These are phyloP conservation scores for Aspergillus latus DNA, from an alignment of 2,329 filamentous ascomycete species.

Conservation along the genomic window DNA sequence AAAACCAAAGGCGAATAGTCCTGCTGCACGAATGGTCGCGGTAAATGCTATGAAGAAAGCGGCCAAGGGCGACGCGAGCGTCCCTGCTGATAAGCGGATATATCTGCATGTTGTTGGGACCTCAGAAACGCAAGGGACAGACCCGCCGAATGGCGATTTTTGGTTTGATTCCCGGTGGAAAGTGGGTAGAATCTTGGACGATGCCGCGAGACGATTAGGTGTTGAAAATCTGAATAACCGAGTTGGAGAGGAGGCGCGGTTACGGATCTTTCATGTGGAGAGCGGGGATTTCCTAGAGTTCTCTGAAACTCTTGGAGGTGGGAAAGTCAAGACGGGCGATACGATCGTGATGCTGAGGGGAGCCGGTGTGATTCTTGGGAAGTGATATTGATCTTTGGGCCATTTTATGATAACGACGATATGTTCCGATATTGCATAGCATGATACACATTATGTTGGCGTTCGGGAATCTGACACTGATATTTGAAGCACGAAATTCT, in stretches of 20 bases:
- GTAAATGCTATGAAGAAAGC: conserved; percentile 78
- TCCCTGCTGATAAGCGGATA: conserved; percentile 78
- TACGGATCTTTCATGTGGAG: conserved; percentile 92
- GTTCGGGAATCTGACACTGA: not conserved
- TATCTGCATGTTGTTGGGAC: conserved; percentile 91
- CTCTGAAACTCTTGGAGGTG: conserved; percentile 75
- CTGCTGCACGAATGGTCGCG: conserved; percentile 65
- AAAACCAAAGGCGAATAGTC: conserved; percentile 47
- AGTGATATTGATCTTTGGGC: conserved; percentile 46
- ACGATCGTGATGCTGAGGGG: conserved; percentile 86
- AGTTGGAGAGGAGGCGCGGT: conserved; percentile 61
- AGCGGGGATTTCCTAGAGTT: conserved; percentile 84
- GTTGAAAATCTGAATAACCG: conserved; percentile 50
- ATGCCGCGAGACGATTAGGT: conserved; percentile 43
- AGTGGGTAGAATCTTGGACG: conserved; percentile 65
- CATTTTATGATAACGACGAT: not conserved
- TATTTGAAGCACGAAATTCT: too few relatives aligned
- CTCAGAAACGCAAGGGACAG: conserved; percentile 79
- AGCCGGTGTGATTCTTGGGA: conserved; percentile 71
- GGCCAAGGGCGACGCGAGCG: conserved; percentile 84
- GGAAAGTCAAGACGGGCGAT: conserved; percentile 71
- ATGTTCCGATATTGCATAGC: conserved; percentile 3
- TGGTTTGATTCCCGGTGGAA: conserved; percentile 84
- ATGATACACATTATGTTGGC: conserved; percentile 9
- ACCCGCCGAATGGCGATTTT: conserved; percentile 77